Evolutionary conservation across 768 basidiomycete species (phyloP).

Genomic region (Boletus sp.): DNA sequence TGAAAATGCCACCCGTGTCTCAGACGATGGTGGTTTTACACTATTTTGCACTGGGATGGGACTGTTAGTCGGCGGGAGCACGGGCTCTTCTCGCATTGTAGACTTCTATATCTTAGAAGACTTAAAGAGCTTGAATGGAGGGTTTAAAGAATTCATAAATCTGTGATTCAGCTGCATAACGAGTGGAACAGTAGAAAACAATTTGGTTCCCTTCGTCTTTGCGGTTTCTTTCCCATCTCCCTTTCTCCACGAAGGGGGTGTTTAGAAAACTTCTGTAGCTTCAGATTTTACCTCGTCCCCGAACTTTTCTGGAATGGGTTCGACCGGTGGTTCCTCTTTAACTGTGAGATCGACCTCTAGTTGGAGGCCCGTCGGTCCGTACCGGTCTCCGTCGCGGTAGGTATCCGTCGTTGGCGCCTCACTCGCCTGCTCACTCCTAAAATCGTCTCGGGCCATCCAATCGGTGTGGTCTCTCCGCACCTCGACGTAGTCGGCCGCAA

Average conservation of each 20-base stretch:
- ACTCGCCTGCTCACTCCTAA: slow-evolving; percentile 3
- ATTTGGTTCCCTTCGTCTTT: background rate
- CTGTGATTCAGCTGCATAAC: background rate
- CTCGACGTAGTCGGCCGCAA: slow-evolving; percentile 67
- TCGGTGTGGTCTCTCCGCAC: slow-evolving; percentile 63
- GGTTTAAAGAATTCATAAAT: background rate
- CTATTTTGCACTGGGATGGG: slow-evolving; percentile 74
- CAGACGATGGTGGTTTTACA: slow-evolving; percentile 31
- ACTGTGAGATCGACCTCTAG: background rate
- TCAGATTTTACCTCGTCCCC: background rate
- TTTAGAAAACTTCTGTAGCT: background rate
- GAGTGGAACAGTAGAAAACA: background rate
- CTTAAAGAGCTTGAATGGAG: background rate
- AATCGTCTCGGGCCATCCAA: slow-evolving; percentile 36
- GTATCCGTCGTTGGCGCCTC: slow-evolving; percentile 10
- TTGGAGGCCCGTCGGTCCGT: slow-evolving; percentile 35
- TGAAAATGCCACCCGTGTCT: slow-evolving; percentile 11
- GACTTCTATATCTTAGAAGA: background rate
- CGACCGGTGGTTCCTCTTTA: slow-evolving; percentile 16
- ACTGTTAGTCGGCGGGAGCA: slow-evolving; percentile 51
- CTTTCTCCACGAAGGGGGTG: background rate
- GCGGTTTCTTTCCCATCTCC: background rate
- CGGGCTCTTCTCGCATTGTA: background rate
- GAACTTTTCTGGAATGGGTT: slow-evolving; percentile 16
- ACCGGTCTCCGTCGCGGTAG: slow-evolving; percentile 34